Conservation (phyloP, 805 yeast genomes). For the Hanseniaspora occidentalis region DNA sequence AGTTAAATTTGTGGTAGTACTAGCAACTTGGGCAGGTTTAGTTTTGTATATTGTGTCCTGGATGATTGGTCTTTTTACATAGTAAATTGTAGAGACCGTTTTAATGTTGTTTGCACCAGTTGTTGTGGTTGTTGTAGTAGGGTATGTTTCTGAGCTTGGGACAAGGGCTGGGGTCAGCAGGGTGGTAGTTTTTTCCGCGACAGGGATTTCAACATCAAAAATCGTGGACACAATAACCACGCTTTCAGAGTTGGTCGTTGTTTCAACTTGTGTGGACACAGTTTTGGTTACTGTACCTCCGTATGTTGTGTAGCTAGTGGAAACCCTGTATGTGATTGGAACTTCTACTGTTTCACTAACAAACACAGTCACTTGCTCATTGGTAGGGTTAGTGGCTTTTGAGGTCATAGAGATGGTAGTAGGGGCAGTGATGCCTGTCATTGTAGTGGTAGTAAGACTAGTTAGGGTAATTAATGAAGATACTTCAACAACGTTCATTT, state of each 20-base stretch:
- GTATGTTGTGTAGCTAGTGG: conserved; percentile 9
- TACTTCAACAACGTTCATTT: neutral
- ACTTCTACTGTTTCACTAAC: neutral
- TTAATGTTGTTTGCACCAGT: conserved; percentile 6
- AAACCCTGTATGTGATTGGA: conserved; percentile 9
- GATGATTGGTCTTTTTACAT: conserved; percentile 8
- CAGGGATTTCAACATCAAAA: neutral
- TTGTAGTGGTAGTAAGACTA: neutral
- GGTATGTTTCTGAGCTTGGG: neutral
- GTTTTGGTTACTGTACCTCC: conserved; percentile 2
- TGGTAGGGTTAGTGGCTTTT: too few species aligned
- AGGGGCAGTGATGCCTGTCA: neutral
- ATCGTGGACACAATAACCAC: neutral
- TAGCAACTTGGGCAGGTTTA: neutral
- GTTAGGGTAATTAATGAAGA: neutral
- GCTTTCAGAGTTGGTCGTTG: neutral
- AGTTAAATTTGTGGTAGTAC: neutral
- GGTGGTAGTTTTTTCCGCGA: too few species aligned
- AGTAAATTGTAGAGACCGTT: conserved; percentile 8
- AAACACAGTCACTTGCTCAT: too few species aligned
- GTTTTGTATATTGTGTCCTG: neutral
- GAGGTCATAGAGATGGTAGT: neutral
- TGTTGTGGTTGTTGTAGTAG: conserved; percentile 3
- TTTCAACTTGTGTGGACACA: neutral
- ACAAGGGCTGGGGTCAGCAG: neutral